A percentile compares a stretch with the other conserved stretches of the same genome.
Evolutionary conservation across 2,329 filamentous ascomycete genomes (phyloP).

Genomic region (Hymenoscyphus fraxineus): DNA sequence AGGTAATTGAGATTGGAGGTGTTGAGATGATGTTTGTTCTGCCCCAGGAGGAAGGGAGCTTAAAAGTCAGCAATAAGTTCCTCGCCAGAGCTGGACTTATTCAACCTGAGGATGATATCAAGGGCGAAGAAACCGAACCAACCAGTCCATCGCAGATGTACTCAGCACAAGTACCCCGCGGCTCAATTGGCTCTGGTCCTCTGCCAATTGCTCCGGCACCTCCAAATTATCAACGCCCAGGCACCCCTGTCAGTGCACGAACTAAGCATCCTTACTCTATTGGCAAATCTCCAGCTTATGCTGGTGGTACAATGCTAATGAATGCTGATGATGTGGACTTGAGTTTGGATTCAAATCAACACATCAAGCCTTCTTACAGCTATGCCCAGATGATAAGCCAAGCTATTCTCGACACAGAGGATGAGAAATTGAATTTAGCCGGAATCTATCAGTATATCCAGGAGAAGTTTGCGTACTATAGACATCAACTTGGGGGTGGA

Average conservation of each 20-base stretch:
- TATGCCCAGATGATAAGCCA: constrained; percentile 97
- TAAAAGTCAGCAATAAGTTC: constrained; percentile 66
- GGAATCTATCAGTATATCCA: constrained; percentile 95
- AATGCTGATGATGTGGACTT: constrained; percentile 62
- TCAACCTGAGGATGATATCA: constrained; percentile 21
- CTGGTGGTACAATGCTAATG: constrained; percentile 43
- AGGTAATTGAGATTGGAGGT: constrained; percentile 86
- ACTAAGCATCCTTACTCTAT: constrained; percentile 24
- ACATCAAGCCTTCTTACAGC: constrained; percentile 92
- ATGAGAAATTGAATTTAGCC: constrained; percentile 84
- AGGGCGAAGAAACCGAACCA: constrained; percentile 15
- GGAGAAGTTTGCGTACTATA: constrained; percentile 88
- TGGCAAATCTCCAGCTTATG: constrained; percentile 31
- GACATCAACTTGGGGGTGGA: constrained; percentile 67
- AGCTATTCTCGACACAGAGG: constrained; percentile 81
- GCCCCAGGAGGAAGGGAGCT: constrained; percentile 65
- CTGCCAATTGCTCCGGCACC: constrained; percentile 56
- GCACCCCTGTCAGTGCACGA: constrained; percentile 45
- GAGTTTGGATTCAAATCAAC: constrained; percentile 77
- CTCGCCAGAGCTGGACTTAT: constrained; percentile 62
- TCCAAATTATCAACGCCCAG: constrained; percentile 57
- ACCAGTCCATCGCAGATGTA: constrained; percentile 10
- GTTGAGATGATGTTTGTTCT: constrained; percentile 99
- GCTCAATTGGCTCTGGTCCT: constrained; percentile 30
- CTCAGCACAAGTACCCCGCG: constrained; percentile 9